These are phyloP conservation scores for Colletotrichum abscissum DNA, from an alignment of 2,329 filamentous ascomycete genomes.

Conservation along the genomic window DNA sequence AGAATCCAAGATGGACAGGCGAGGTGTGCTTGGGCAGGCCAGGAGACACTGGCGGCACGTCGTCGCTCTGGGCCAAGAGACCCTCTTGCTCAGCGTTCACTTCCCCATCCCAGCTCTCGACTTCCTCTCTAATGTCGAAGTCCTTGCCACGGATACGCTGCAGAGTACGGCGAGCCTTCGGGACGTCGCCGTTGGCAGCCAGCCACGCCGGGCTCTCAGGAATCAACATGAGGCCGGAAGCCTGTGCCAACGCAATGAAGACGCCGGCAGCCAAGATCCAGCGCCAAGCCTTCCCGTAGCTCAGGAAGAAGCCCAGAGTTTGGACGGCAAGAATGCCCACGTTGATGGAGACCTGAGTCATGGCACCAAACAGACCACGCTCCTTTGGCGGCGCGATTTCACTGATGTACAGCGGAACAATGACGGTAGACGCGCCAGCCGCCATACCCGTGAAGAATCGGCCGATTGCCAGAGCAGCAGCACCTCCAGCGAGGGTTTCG, in stretches of 20 bases:
- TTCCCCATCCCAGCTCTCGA: slow-evolving; percentile 67
- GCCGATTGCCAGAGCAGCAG: slow-evolving; percentile 77
- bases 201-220: slow-evolving; percentile 92
- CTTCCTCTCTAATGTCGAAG: slow-evolving; percentile 79
- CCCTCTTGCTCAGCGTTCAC: slow-evolving; percentile 74
- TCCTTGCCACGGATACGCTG: slow-evolving; percentile 79
- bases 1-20: slow-evolving; percentile 64
- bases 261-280: slow-evolving; percentile 82
- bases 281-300: slow-evolving; percentile 83
- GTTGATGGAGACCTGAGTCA: slow-evolving; percentile 96
- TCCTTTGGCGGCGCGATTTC: slow-evolving; percentile 83
- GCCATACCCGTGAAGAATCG: slow-evolving; percentile 85
- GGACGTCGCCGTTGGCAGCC: slow-evolving; percentile 72
- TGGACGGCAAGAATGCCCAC: slow-evolving; percentile 88
- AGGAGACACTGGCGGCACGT: slow-evolving; percentile 39
- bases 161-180: slow-evolving; percentile 74
- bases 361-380: slow-evolving; percentile 82
- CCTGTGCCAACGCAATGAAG: slow-evolving; percentile 74
- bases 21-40: slow-evolving; percentile 37
- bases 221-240: slow-evolving; percentile 77
- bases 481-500: slow-evolving; percentile 77
- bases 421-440: slow-evolving; percentile 89
- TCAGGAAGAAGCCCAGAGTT: slow-evolving; percentile 87
- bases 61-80: slow-evolving; percentile 61
- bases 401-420: slow-evolving; percentile 94